A percentile compares a stretch with the other conserved stretches of the same genome.
Evolutionary conservation across 2,329 filamentous ascomycete genomes (phyloP).

Genomic region (Sarocladiaceae sp.): DNA sequence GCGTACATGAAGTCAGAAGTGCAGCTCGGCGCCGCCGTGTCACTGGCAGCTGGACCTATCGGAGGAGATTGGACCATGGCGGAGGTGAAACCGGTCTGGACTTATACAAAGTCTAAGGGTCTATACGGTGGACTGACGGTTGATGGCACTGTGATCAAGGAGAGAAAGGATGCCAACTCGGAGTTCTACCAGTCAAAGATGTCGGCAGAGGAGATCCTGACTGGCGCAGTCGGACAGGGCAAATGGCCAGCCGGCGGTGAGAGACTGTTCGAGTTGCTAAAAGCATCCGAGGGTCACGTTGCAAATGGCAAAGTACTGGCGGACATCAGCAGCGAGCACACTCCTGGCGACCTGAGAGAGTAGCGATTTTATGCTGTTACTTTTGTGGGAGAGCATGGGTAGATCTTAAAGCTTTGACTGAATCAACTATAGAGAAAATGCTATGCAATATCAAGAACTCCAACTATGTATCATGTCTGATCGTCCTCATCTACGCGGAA

Average conservation of each 20-base stretch:
- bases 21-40: constrained; percentile 62
- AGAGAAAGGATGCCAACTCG: constrained; percentile 65
- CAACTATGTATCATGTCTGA: no score
- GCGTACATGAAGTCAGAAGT: constrained; percentile 61
- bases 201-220: constrained; percentile 10
- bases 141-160: constrained; percentile 70
- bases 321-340: background rate
- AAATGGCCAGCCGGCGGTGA: background rate
- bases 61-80: constrained; percentile 58
- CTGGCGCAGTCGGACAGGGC: no score
- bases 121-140: constrained; percentile 62
- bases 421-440: no score
- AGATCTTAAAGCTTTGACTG: no score
- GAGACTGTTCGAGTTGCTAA: background rate
- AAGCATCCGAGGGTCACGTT: background rate
- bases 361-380: no score
- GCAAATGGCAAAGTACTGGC: background rate
- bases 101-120: constrained; percentile 47
- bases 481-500: no score
- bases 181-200: constrained; percentile 52
- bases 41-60: constrained; percentile 50
- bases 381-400: no score
- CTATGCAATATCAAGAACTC: no score
- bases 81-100: constrained; percentile 55
- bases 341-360: background rate